Evolutionary conservation across 768 basidiomycete species (phyloP).

Genomic region (Tephrocybe sp.): DNA sequence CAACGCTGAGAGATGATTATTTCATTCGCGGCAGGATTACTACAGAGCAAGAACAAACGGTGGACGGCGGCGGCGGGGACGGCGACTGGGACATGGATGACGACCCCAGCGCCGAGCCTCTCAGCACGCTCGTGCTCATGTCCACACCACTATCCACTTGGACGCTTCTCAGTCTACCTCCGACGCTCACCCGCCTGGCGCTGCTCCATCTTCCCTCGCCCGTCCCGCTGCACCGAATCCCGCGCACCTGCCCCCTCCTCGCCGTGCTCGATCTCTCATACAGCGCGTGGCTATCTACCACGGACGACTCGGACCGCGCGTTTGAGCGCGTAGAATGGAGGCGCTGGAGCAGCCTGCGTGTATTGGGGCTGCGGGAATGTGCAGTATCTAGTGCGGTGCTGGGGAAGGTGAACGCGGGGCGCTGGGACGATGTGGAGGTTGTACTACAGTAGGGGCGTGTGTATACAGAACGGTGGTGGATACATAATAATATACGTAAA

Average conservation of each 20-base stretch:
- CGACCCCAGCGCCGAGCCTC: slow-evolving; percentile 29
- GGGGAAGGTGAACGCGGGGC: slow-evolving; percentile 51
- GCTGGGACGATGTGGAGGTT: slow-evolving; percentile 65
- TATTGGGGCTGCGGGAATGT: slow-evolving; percentile 60
- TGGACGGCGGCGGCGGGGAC: not conserved
- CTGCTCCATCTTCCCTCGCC: slow-evolving; percentile 51
- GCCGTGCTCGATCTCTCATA: slow-evolving; percentile 67
- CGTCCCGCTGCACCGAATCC: slow-evolving; percentile 56
- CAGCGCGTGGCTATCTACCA: slow-evolving; percentile 45
- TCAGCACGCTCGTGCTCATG: slow-evolving; percentile 53
- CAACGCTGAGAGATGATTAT: slow-evolving; percentile 41
- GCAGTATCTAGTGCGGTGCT: slow-evolving; percentile 41
- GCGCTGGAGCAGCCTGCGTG: slow-evolving; percentile 50
- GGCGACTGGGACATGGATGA: slow-evolving; percentile 46
- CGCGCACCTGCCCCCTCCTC: slow-evolving; percentile 60
- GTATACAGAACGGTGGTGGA: too few relatives aligned
- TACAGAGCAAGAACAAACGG: not conserved
- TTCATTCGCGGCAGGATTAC: slow-evolving; percentile 27
- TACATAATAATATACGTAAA: slow-evolving; percentile 5
- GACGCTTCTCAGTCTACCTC: slow-evolving; percentile 53
- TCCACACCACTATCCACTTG: slow-evolving; percentile 44
- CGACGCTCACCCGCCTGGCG: slow-evolving; percentile 63
- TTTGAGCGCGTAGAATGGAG: slow-evolving; percentile 59
- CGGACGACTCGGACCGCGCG: slow-evolving; percentile 30
- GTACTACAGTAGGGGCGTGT: slow-evolving; percentile 50